Evolutionary conservation across 305 asterid genomes (phyloP), one percentile per base, ranked within the genome.

Genomic region (Solanum hybrid): DNA sequence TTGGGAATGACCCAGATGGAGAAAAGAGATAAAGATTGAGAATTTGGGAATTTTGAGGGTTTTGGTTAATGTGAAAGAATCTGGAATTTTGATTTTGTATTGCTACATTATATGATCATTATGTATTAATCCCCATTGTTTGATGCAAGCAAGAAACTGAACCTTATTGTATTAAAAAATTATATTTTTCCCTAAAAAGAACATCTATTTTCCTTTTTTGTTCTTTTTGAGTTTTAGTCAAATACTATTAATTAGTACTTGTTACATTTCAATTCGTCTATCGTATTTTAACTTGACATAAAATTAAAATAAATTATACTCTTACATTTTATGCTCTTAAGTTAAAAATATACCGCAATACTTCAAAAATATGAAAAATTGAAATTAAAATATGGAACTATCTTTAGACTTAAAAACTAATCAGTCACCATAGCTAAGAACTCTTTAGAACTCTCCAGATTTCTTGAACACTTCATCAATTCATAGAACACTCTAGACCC

Each of bases 311-410:
- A 56, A 56, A 17, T 56, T 0, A 17, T 56, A 56, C 17, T 56
- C 0, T 56, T 6, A 0, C 0, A 56, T 17, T 17, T 56, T 17
- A 56, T 17, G 10, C 0, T 17, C 2, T 17, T 56, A 60, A 60
- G 1, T 0, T 60, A 19, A 7, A 60, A 22, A 60, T 60, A 60
- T 19, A 31, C 34, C 34, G 34, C 34, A 31, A 31, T 31, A 31
- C 34, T 31, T 31, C 4, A 31, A 31, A 31, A 31, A 31, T 31
- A 31, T 31, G 34, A n/a, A 22, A 64, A 8, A 22, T 60, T 60
- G 72, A 60, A 60, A 60, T 8, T 22, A 64, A 64, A 64, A 35
- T 35, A 0, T 22, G 38, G 31, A 36, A 22, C 85, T 45, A 1
- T 35, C 84, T 77, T 17, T 34, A 34, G 8, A 34, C 27, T 77